phyloP scores from a whole-genome alignment of 1,284 basidiomycete genomes.

The Erythrobasidium hasegawianum region DNA sequence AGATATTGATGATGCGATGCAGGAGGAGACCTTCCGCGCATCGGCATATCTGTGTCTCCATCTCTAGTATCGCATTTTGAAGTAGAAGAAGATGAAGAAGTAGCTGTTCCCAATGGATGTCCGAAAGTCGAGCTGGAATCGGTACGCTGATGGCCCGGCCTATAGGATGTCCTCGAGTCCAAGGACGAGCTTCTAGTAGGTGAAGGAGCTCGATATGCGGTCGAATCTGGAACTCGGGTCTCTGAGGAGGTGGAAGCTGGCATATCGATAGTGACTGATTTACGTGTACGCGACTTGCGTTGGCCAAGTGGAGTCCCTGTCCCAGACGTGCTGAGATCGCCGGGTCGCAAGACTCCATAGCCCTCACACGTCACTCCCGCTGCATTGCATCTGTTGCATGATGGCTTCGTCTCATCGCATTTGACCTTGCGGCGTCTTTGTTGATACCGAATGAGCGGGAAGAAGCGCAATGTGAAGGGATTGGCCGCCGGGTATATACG shows the following conservation, averaged over 20 bases:
- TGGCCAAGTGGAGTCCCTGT: no score
- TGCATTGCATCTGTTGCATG: constrained; percentile 9
- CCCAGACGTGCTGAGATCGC: no score
- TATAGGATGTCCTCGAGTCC: no score
- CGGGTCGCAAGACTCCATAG: constrained; percentile 6
- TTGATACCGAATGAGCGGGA: constrained; percentile 1
- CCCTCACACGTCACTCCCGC: constrained; percentile 13
- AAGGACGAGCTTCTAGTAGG: no score
- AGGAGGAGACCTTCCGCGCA: neutral
- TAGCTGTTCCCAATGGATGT: constrained; percentile 2
- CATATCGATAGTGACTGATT: no score
- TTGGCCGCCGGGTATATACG: neutral
- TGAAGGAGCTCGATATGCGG: neutral
- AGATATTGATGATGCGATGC: neutral
- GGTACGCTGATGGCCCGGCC: neutral
- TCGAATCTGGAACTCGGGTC: neutral
- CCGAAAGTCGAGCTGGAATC: neutral
- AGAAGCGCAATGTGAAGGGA: neutral
- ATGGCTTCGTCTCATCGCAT: constrained; percentile 26
- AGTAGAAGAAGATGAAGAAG: constrained; percentile 2
- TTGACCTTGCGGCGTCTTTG: constrained; percentile 29
- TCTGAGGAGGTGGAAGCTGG: no score
- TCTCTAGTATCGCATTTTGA: neutral
- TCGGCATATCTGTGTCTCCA: neutral
- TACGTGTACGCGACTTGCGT: no score